Evolutionary conservation across 176 grass and related monocot genomes (phyloP), one percentile per base, ranked within the genome.

Genomic region (Secale cereale): DNA sequence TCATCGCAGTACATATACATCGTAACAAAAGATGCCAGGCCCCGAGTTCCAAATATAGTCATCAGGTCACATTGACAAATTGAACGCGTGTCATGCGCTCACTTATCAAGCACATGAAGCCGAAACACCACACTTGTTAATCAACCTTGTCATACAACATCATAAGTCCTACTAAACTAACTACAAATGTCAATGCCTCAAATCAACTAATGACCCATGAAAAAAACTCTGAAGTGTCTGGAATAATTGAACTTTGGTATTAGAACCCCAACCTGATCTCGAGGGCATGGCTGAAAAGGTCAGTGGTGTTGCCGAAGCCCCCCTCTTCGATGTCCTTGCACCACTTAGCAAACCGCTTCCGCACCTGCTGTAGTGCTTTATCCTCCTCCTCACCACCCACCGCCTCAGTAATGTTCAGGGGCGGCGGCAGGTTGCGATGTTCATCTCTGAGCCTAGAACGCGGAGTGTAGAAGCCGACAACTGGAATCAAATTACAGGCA

Each of bases 211-310:
- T 15, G 46, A 50, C 46, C 16, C 46, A 50, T 50, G 46, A 50
- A 50, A 50, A 50, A 4, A 50, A 50, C 46, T 2, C 13, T 15
- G 1, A 50, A 50, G 15, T 50, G 15, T 15, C 15, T 50, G 46
- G 45, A 48, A 48, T 16, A 48, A 48, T 13, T 48, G 45, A 14
- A 29, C 8, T 41, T 29, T 22, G 52, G 14, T 28, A 6, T 12
- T 29, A 25, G 7, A 92, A 82, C 65, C 81, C 84, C 87, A 85
- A 97, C 95, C 90, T 92, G 86, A 94, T 91, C 64, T 97, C 90
- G 68, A 97, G 92, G 61, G 92, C 83, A 45, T 85, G 88, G 82
- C 95, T 94, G 79, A 92, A 88, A 78, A 81, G 91, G 86, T 97
- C 92, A 17, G 15, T 88, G 78, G 95, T 88, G 15, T 91, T 88